phyloP scores from a whole-genome alignment of 495 filamentous ascomycete genomes.

The Hypomontagnella submonticulosa region DNA sequence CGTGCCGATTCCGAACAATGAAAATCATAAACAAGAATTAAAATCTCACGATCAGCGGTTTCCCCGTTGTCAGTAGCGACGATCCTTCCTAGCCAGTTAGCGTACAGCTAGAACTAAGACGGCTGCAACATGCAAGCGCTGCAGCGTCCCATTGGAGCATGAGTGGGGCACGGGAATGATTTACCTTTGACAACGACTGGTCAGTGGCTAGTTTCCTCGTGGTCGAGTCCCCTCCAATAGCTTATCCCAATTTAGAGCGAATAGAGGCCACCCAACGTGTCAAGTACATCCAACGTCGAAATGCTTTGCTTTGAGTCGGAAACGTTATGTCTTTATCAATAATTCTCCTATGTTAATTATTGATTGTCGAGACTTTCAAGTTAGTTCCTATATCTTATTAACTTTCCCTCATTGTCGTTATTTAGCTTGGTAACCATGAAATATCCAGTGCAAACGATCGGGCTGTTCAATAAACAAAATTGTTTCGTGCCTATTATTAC shows the following conservation, averaged over 20 bases:
- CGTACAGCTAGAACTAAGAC: conserved; percentile 4
- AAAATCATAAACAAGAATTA: conserved; percentile 22
- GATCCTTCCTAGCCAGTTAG: conserved; percentile 25
- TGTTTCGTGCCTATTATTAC: too few relatives aligned
- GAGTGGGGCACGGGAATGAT: conserved; percentile 17
- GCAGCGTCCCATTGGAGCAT: conserved; percentile 26
- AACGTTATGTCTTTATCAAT: too few relatives aligned
- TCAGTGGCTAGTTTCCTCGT: conserved; percentile 14
- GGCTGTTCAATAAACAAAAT: too few relatives aligned
- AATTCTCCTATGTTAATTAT: too few relatives aligned
- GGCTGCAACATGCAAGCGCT: conserved; percentile 17
- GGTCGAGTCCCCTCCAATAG: conserved; percentile 14
- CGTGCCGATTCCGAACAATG: conserved; percentile 44
- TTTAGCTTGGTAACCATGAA: too few relatives aligned
- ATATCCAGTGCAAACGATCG: too few relatives aligned
- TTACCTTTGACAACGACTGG: conserved; percentile 18
- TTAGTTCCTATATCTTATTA: too few relatives aligned
- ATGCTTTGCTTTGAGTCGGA: too few relatives aligned
- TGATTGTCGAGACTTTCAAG: too few relatives aligned
- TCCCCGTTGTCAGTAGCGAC: conserved; percentile 35
- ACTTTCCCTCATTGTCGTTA: too few relatives aligned
- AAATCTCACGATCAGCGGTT: conserved; percentile 45
- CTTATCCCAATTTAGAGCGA: conserved; percentile 34
- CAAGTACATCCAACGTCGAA: too few relatives aligned
- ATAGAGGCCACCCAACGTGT: not conserved